phyloP scores from a whole-genome alignment of 192 early-diverging fungal genomes.

The Obelidium mucronatum region DNA sequence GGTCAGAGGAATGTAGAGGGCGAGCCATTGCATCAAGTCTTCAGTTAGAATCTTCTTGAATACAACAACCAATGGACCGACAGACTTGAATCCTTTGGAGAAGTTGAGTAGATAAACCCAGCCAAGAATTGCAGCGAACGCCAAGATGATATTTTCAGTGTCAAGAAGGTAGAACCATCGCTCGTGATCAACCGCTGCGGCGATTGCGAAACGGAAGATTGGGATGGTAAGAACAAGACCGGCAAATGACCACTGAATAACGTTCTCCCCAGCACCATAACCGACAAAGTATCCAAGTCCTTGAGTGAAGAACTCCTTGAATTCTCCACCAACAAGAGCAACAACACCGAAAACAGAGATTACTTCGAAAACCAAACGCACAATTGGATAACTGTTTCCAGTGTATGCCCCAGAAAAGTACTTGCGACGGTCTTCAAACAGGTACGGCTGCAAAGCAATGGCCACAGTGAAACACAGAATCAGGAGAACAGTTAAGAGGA shows the following conservation, averaged over 20 bases:
- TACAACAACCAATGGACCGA: slow-evolving; percentile 35
- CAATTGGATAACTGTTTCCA: neutral
- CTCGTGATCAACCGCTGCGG: neutral
- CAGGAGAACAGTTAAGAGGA: slow-evolving; percentile 17
- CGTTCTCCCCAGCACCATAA: slow-evolving; percentile 29
- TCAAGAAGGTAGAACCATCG: neutral
- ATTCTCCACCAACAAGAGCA: neutral
- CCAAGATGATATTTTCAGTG: slow-evolving; percentile 22
- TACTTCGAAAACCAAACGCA: neutral
- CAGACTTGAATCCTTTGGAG: slow-evolving; percentile 21
- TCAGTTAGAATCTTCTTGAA: slow-evolving; percentile 27
- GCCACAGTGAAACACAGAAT: slow-evolving; percentile 21
- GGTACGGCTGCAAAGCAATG: slow-evolving; percentile 24
- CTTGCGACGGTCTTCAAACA: neutral
- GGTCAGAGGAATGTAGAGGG: slow-evolving; percentile 16
- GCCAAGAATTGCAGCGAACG: slow-evolving; percentile 18
- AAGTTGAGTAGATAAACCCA: slow-evolving; percentile 27
- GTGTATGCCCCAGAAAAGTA: neutral
- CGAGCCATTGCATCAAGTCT: slow-evolving; percentile 27
- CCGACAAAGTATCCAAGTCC: slow-evolving; percentile 20
- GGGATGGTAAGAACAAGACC: neutral
- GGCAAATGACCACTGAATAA: slow-evolving; percentile 31
- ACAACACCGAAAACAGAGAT: neutral
- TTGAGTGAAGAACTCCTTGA: slow-evolving; percentile 5
- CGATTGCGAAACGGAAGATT: slow-evolving; percentile 23